Evolutionary conservation across 768 basidiomycete species (phyloP), one percentile per base, ranked within the genome.

Genomic region (Termitomyces sp.): DNA sequence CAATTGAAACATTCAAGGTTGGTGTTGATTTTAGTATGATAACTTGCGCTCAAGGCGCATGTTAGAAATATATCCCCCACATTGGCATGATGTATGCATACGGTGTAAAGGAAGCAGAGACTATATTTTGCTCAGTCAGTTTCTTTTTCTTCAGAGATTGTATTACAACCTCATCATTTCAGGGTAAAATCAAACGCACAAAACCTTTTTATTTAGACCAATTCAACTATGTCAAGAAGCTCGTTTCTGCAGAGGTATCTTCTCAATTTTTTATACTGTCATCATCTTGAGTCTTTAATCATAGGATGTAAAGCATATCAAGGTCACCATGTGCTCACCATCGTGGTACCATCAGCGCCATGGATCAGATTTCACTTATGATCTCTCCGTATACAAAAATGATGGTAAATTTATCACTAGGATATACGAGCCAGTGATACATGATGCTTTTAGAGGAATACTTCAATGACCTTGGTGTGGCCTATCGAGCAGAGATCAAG

Each of bases 301-400:
- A 41, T 41, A 48, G 82, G 86, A 89, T 65, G 82, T 87, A 59
- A 79, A 79, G 66, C 76, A 79, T 66, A 79, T 91, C 70, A 91
- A 93, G 69, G 66, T 91, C 59, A 90, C 86, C 14, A 75, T 89
- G 70, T 86, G 83, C 60, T 82, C 87, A 0, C 89, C 88, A 3
- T 83, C 84, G 38, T 88, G 87, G 85, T 86, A 83, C 69, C 86
- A 87, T 68, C 81, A 87, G 32, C 81, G 83, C 28, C 85, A 86
- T 67, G 87, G 87, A 52, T 77, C 76, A 9, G 82, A 84, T 61
- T 49, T 71, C 49, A 83, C 83, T 6, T 86, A 84, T 65, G 82
- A 82, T 59, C 74, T 78, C 46, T 74, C 78, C 7, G 80, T 87
- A 6, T 89, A 89, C 71, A 74, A 76, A 48, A 81, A 75, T 66